phyloP scores from a whole-genome alignment of 2,329 filamentous ascomycete species.

The Neurospora sp. region DNA sequence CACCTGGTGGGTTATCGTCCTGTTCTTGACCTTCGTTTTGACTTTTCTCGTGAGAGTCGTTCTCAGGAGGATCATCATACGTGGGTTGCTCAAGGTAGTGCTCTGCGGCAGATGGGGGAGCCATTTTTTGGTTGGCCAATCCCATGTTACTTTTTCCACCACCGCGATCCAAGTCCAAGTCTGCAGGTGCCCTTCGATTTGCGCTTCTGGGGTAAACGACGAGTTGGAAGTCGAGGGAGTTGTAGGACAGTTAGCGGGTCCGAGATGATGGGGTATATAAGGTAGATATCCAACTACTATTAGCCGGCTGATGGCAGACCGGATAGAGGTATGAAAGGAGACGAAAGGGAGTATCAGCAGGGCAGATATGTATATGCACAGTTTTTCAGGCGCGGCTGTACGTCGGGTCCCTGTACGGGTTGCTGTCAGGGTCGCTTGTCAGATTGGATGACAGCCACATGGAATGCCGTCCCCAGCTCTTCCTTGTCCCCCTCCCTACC shows the following conservation, averaged over 20 bases:
- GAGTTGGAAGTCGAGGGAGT: background rate
- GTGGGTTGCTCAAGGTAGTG: background rate
- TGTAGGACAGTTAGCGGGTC: background rate
- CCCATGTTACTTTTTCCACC: background rate
- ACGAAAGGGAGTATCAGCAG: background rate
- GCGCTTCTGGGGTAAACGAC: background rate
- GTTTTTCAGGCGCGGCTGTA: background rate
- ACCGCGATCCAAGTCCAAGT: background rate
- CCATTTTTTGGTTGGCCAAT: background rate
- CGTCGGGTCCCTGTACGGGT: background rate
- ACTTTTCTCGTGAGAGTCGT: background rate
- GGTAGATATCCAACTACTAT: background rate
- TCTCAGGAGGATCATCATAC: background rate
- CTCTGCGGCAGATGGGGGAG: background rate
- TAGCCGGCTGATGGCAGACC: background rate
- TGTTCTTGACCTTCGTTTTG: conserved; percentile 25
- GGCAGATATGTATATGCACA: background rate
- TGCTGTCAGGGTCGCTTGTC: background rate
- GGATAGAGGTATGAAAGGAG: background rate
- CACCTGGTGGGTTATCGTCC: conserved; percentile 52
- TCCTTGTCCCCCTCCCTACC: background rate
- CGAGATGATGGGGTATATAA: background rate
- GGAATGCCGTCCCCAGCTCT: background rate
- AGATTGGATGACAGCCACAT: background rate
- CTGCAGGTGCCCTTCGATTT: background rate